phyloP scores from a whole-genome alignment of 192 early-diverging fungal species.

The Spizellomyces sp. region DNA sequence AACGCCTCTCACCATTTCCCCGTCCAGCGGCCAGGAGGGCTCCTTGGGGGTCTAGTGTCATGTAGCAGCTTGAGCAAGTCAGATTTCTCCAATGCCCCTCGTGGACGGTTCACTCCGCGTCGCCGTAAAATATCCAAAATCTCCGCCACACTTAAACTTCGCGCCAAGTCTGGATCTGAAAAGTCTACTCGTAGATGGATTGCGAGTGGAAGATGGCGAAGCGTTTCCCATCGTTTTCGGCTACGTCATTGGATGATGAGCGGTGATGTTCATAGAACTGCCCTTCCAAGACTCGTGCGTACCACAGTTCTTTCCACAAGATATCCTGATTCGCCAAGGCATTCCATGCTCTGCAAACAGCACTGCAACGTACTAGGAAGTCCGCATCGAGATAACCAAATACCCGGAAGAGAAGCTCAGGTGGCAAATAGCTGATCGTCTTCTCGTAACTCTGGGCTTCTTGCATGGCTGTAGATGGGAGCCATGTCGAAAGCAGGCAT shows the following conservation, averaged over 20 bases:
- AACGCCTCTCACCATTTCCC: constrained; percentile 19
- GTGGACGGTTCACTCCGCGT: constrained; percentile 21
- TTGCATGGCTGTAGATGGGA: no score
- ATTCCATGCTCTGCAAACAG: constrained; percentile 11
- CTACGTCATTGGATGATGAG: constrained; percentile 1
- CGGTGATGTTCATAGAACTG: neutral
- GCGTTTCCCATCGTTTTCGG: constrained; percentile 23
- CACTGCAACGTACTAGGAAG: neutral
- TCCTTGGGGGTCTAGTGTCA: constrained; percentile 4
- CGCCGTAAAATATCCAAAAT: constrained; percentile 32
- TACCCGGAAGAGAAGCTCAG: constrained; percentile 11
- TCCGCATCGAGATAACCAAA: constrained; percentile 15
- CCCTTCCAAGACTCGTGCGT: neutral
- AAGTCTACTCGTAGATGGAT: constrained; percentile 43
- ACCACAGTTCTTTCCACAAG: constrained; percentile 27
- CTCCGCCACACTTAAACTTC: constrained; percentile 31
- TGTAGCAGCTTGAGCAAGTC: constrained; percentile 12
- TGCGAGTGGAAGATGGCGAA: constrained; percentile 25
- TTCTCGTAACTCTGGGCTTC: no score
- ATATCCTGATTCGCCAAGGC: constrained; percentile 5
- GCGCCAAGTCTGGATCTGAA: constrained; percentile 7
- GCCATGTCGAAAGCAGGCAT: no score
- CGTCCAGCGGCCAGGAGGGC: constrained; percentile 24
- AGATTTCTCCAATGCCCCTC: constrained; percentile 10
- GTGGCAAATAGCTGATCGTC: neutral